Conservation (phyloP, 1,284 basidiomycete species). For the Marasmius oreades region DNA sequence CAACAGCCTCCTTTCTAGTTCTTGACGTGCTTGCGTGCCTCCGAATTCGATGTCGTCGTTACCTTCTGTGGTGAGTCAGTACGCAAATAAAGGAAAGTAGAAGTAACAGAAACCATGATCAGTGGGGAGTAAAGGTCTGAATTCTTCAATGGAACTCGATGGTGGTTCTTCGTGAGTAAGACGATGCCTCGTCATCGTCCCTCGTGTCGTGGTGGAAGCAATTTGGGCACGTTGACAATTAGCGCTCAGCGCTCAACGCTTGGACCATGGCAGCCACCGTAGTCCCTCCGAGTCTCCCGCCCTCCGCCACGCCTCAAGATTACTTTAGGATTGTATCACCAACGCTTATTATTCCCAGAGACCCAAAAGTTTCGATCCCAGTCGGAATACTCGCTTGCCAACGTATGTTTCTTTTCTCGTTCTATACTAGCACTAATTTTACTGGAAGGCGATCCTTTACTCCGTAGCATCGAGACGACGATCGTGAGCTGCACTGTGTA, state of each 20-base stretch:
- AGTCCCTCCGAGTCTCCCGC: slow-evolving; percentile 24
- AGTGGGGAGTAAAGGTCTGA: not conserved
- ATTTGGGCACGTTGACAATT: not conserved
- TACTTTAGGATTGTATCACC: slow-evolving; percentile 66
- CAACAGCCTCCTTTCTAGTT: slow-evolving; percentile 51
- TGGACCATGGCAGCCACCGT: not conserved
- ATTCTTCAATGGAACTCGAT: not conserved
- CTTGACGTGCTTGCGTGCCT: slow-evolving; percentile 20
- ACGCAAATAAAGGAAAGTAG: no score
- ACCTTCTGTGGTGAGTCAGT: no score
- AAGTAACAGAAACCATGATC: no score
- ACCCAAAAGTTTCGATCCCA: slow-evolving; percentile 49
- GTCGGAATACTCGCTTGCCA: slow-evolving; percentile 73
- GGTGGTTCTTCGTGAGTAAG: not conserved
- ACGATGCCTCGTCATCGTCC: not conserved
- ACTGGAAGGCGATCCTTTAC: slow-evolving; percentile 59
- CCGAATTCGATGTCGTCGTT: not conserved
- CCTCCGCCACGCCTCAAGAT: slow-evolving; percentile 43
- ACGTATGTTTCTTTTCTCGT: slow-evolving; percentile 39
- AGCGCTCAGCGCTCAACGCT: no score
- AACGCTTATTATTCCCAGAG: slow-evolving; percentile 49
- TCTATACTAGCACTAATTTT: slow-evolving; percentile 13
- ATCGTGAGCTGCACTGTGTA: slow-evolving; percentile 47
- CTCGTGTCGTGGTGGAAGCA: not conserved
- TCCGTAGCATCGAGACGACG: slow-evolving; percentile 50